Evolutionary conservation across 1,284 basidiomycete genomes (phyloP).

Genomic region (Tylopilus sp.): DNA sequence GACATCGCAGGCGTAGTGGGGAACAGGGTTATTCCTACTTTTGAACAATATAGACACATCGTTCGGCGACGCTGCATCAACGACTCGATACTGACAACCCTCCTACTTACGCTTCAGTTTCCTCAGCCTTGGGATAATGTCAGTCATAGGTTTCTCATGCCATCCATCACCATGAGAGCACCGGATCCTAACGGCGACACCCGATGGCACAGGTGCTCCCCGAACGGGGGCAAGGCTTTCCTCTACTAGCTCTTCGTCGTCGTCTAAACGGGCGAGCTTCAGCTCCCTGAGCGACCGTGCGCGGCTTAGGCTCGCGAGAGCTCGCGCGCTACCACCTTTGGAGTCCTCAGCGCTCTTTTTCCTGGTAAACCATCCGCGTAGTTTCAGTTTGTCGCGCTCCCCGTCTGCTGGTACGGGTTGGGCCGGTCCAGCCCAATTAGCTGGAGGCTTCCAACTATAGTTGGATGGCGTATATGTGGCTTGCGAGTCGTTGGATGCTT

Average conservation of each 20-base stretch:
- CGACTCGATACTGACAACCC: not conserved
- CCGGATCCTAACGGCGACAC: slow-evolving; percentile 16
- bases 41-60: not conserved
- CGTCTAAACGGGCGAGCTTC: not conserved
- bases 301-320: not conserved
- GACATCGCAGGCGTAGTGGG: not conserved
- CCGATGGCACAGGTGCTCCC: not conserved
- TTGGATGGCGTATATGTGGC: not conserved
- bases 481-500: slow-evolving; percentile 1
- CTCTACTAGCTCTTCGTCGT: not conserved
- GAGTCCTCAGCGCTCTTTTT: not conserved
- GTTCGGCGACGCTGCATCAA: not conserved
- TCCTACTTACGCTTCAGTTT: slow-evolving; percentile 20
- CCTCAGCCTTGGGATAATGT: slow-evolving; percentile 31
- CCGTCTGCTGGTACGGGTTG: not conserved
- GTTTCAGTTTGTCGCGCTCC: not conserved
- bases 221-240: not conserved
- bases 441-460: slow-evolving; percentile 23
- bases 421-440: slow-evolving; percentile 20
- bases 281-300: not conserved
- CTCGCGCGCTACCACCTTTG: not conserved
- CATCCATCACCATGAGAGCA: slow-evolving; percentile 16
- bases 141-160: slow-evolving; percentile 24
- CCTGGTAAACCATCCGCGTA: not conserved
- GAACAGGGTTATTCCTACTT: not conserved